These are phyloP conservation scores for Tardiomyces blankii DNA, from an alignment of 1,139 yeast species.

Conservation along the genomic window DNA sequence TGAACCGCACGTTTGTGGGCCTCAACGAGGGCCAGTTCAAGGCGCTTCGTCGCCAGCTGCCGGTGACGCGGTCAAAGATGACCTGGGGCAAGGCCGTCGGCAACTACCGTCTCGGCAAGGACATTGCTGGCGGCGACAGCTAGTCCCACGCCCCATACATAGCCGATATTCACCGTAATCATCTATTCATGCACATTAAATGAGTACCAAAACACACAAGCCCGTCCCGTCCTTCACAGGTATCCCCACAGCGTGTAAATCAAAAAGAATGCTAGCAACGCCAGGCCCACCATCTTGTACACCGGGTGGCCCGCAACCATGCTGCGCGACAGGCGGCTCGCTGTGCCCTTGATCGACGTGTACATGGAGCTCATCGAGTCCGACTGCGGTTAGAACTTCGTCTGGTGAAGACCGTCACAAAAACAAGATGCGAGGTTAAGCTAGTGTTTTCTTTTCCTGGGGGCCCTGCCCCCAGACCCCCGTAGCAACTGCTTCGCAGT, in stretches of 20 bases:
- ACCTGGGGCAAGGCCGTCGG: conserved; percentile 95
- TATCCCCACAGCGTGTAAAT: conserved; percentile 41
- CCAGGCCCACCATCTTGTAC: conserved; percentile 46
- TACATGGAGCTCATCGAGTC: conserved; percentile 47
- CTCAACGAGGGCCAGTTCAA: conserved; percentile 78
- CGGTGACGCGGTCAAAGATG: conserved; percentile 82
- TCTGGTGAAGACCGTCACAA: too few relatives aligned
- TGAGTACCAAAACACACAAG: not conserved
- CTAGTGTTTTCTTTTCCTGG: too few relatives aligned
- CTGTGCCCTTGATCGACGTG: conserved; percentile 52
- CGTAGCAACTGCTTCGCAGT: too few relatives aligned
- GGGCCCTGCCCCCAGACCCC: too few relatives aligned
- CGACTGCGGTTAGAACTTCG: conserved; percentile 11
- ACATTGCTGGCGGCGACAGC: conserved; percentile 32
- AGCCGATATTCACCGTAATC: too few relatives aligned
- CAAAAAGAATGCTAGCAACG: conserved; percentile 50
- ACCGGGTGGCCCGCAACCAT: conserved; percentile 46
- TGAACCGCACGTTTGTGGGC: conserved; percentile 54
- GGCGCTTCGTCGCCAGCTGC: conserved; percentile 77
- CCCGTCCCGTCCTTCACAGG: not conserved
- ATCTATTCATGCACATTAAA: conserved; percentile 1
- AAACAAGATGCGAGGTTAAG: too few relatives aligned
- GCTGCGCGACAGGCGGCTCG: conserved; percentile 53
- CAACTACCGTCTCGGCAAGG: conserved; percentile 78
- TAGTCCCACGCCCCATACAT: conserved; percentile 1